A percentile compares a stretch with the other conserved stretches of the same genome.
These are phyloP conservation scores for Aspergillus viridinutans DNA, from an alignment of 2,329 filamentous ascomycete species.

Conservation along the genomic window DNA sequence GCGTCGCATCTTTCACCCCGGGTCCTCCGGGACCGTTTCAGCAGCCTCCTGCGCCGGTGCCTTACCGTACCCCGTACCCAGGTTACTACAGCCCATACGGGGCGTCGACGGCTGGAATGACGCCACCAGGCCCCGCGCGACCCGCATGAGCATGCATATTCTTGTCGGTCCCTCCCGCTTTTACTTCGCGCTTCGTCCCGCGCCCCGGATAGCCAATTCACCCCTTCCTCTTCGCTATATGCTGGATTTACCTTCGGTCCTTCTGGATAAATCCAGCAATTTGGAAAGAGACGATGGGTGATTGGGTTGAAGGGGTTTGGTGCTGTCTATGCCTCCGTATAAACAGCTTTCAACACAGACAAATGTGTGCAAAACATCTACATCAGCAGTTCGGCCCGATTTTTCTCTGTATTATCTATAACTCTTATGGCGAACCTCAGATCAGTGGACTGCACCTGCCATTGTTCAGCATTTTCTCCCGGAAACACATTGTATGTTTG, in stretches of 20 bases:
- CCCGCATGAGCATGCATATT: slow-evolving; percentile 9
- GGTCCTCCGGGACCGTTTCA: slow-evolving; percentile 15
- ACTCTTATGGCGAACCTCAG: neutral
- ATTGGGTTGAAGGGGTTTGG: neutral
- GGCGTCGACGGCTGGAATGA: slow-evolving; percentile 9
- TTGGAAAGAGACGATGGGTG: neutral
- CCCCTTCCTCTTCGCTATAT: neutral
- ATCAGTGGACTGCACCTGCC: neutral
- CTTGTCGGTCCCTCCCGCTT: neutral
- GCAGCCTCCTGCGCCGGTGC: slow-evolving; percentile 16
- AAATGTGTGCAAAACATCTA: too few species aligned
- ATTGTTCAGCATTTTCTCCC: neutral
- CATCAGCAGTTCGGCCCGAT: neutral
- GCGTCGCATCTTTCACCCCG: slow-evolving; percentile 16
- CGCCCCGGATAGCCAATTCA: neutral
- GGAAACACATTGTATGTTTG: neutral
- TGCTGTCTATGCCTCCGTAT: neutral
- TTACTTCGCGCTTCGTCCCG: neutral
- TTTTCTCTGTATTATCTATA: neutral
- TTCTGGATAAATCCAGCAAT: neutral
- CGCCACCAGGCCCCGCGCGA: slow-evolving; percentile 16
- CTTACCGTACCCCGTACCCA: slow-evolving; percentile 22
- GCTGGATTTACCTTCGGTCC: neutral
- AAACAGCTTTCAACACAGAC: too few species aligned
- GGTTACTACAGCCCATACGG: slow-evolving; percentile 20